phyloP scores from a whole-genome alignment of 495 filamentous ascomycete species.

The Podospora tetraspora region DNA sequence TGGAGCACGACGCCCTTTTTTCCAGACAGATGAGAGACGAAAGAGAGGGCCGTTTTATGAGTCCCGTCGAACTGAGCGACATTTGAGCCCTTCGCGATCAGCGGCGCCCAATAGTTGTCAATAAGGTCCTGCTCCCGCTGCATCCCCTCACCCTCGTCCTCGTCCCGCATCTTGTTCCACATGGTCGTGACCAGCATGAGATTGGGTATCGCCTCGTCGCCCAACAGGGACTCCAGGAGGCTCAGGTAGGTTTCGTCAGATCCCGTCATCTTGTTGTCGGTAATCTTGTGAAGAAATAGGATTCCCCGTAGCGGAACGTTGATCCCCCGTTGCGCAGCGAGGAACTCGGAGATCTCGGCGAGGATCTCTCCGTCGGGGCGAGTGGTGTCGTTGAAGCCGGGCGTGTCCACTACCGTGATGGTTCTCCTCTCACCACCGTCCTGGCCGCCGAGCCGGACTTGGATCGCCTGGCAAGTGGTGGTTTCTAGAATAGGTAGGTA shows the following conservation, averaged over 20 bases:
- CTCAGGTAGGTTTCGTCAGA: constrained; percentile 25
- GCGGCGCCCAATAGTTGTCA: constrained; percentile 28
- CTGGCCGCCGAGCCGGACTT: constrained; percentile 13
- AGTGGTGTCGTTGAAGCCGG: constrained; percentile 38
- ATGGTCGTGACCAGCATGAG: constrained; percentile 38
- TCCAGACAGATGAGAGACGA: too few species aligned
- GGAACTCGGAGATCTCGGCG: constrained; percentile 26
- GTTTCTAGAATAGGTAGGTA: constrained; percentile 1
- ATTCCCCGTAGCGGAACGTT: constrained; percentile 31
- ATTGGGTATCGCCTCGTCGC: constrained; percentile 25
- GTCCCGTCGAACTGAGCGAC: neutral
- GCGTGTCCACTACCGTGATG: constrained; percentile 33
- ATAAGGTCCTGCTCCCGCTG: constrained; percentile 29
- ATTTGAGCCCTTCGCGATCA: neutral
- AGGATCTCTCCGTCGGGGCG: constrained; percentile 33
- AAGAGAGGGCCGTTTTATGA: too few species aligned
- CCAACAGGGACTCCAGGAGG: constrained; percentile 35
- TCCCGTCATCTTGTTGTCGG: constrained; percentile 31
- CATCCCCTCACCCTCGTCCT: constrained; percentile 7
- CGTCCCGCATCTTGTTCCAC: constrained; percentile 29
- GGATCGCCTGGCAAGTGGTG: constrained; percentile 1
- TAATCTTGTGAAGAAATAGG: constrained; percentile 40
- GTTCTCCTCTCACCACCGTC: constrained; percentile 12
- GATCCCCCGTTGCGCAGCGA: constrained; percentile 27
- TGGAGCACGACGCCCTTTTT: too few species aligned